phyloP scores from a whole-genome alignment of 129 eudicot genomes.

The Helichrysum umbraculigerum region DNA sequence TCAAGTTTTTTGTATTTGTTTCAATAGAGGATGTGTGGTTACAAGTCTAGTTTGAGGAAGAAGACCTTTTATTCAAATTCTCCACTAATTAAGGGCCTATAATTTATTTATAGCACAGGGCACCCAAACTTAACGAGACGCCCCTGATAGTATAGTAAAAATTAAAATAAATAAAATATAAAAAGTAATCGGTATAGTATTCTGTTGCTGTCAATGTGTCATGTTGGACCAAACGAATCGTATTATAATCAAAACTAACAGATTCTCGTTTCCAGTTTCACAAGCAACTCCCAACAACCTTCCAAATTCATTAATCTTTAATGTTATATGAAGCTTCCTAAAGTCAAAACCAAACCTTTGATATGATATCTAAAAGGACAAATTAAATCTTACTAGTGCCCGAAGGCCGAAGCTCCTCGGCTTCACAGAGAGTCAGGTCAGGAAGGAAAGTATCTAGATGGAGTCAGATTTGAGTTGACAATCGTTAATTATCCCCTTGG shows the following conservation, averaged over 20 bases:
- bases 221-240: neutral
- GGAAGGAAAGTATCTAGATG: neutral
- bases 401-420: neutral
- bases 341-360: slow-evolving; percentile 22
- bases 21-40: no score
- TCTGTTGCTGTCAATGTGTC: slow-evolving; percentile 3
- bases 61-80: no score
- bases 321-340: slow-evolving; percentile 3
- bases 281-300: neutral
- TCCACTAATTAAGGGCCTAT: no score
- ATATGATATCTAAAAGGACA: neutral
- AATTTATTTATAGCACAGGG: no score
- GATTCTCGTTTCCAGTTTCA: slow-evolving; percentile 15
- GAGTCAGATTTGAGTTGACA: neutral
- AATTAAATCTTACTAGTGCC: neutral
- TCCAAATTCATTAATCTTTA: neutral
- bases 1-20: no score
- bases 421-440: neutral
- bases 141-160: no score
- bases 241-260: slow-evolving; percentile 6
- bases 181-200: neutral
- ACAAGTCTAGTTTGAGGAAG: no score
- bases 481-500: neutral
- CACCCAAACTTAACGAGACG: no score
- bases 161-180: neutral